Evolutionary conservation across 2,329 filamentous ascomycete species (phyloP), one percentile per base, ranked within the genome.

Genomic region (Aspergillus sp.): DNA sequence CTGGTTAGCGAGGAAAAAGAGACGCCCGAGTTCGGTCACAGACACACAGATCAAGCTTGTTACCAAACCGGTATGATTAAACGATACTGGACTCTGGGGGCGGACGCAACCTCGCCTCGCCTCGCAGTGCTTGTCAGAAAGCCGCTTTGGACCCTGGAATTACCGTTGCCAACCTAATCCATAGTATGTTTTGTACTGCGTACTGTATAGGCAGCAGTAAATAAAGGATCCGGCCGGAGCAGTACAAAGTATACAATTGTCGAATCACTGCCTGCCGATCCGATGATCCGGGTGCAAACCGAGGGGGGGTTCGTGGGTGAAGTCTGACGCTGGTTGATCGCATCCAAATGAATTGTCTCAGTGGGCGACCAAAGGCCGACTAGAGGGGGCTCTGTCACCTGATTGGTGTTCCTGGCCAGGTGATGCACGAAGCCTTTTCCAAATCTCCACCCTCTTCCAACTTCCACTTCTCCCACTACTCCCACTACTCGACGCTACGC

Each of bases 381-480:
- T 39, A 12, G 17, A 21, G n/a, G 48, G 35, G 35, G 8, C 21
- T 15, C n/a, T 8, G 37, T 35, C 45, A 44, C 48, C 14, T 59
- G 55, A 63, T 64, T 64, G 62, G 62, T 61, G 62, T 64, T 54
- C 62, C 62, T 64, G 62, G 25, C 14, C 27, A 33, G 17, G 17
- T 9, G 31, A 55, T 51, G 33, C 58, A 46, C 60, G 62, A 59
- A n/a, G 17, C 49, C 39, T 21, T 15, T 23, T 44, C 17, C 23
- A n/a, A 15, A 27, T n/a, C 51, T 41, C 48, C 48, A 12, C 17
- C 7, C 33, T 15, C 35, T 9, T 39, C 23, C 23, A 14, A 21
- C 15, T 35, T 27, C 15, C 39, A 40, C 37, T 23, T 27, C 48
- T 39, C 17, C 44, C 43, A 39, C 33, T 25, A n/a, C 48, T 39